Base-by-base conservation (phyloP, 1,139 yeast genomes). In the Saccharomycopsis phalli region DNA sequence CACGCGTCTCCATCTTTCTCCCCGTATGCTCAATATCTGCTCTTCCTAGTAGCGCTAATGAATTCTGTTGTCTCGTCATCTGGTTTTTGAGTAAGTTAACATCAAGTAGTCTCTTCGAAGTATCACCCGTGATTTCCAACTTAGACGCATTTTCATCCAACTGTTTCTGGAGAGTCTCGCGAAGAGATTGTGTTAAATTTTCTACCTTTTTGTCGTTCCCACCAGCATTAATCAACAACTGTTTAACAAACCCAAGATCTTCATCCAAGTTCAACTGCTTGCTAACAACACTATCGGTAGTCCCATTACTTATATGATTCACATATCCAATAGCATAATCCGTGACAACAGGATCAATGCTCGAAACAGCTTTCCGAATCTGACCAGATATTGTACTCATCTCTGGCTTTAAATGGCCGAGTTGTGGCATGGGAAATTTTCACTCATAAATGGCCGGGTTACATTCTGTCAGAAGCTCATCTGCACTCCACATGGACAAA, bases 251-350 rank as follows among this genome's bases (percentile, higher is more conserved):
- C 2, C 61, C 53, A 51, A 87, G 70, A 58, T 87, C 96, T 23
- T 65, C 58, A 4, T 70, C 64, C 34, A 87, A 68, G 55, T 81
- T 76, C 39, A 84, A 61, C 53, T 76, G 80, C 47, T 81, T 86
- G 26, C 87, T 76, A 32, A 76, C 63, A n/a, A 83, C 93, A 35
- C 88, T 78, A 58, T 86, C 95, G 51, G 77, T 81, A 0, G 93
- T 83, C 20, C 83, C 69, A 40, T 66, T 68, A 19, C 86, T 74
- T 19, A 87, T 67, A 61, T 86, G 91, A 48, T 81, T 79, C 44
- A 84, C 76, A 53, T 87, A 88, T 1, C 97, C 98, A 34, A 81
- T 80, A 2, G 94, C 94, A 55, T 88, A 88, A 49, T 87, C 94
- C 1, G 93, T 77, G 19, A 88, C 95, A n/a, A 87, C 76, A 2